Conservation (phyloP, 805 yeast species). For the Grigorovia jiainica region DNA sequence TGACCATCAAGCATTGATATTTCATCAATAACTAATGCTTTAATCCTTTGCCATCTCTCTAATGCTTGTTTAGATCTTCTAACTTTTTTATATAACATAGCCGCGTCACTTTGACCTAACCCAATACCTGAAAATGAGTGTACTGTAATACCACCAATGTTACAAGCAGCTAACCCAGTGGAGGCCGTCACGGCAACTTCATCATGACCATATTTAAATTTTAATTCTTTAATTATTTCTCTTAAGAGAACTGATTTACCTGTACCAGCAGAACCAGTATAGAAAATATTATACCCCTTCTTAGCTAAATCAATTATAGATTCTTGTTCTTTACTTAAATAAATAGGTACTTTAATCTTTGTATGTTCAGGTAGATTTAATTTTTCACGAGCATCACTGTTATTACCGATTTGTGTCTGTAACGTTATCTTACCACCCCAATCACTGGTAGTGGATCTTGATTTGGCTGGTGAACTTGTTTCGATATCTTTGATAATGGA, state of each 20-base stretch:
- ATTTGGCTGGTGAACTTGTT: not conserved
- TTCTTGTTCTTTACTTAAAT: conserved; percentile 52
- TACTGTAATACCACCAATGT: conserved; percentile 69
- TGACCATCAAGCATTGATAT: conserved; percentile 72
- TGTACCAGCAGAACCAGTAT: conserved; percentile 97
- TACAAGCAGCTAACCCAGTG: conserved; percentile 77
- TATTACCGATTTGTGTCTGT: conserved; percentile 24
- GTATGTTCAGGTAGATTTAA: conserved; percentile 14
- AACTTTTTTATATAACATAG: conserved; percentile 41
- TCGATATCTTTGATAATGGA: not conserved
- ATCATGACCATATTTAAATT: conserved; percentile 35
- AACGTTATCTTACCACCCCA: conserved; percentile 23
- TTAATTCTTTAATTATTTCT: conserved; percentile 47
- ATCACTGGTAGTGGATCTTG: not conserved
- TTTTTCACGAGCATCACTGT: conserved; percentile 7
- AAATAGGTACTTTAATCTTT: conserved; percentile 23
- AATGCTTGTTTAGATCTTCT: conserved; percentile 40
- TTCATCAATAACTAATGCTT: conserved; percentile 67
- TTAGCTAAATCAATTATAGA: conserved; percentile 56
- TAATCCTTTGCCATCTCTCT: conserved; percentile 45
- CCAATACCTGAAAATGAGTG: conserved; percentile 78
- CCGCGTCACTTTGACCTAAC: conserved; percentile 47
- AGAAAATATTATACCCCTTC: conserved; percentile 63
- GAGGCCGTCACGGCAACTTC: conserved; percentile 73
- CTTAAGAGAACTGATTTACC: conserved; percentile 87